phyloP scores from a whole-genome alignment of 2,329 filamentous ascomycete genomes.

The Sclerotinia glacialis region DNA sequence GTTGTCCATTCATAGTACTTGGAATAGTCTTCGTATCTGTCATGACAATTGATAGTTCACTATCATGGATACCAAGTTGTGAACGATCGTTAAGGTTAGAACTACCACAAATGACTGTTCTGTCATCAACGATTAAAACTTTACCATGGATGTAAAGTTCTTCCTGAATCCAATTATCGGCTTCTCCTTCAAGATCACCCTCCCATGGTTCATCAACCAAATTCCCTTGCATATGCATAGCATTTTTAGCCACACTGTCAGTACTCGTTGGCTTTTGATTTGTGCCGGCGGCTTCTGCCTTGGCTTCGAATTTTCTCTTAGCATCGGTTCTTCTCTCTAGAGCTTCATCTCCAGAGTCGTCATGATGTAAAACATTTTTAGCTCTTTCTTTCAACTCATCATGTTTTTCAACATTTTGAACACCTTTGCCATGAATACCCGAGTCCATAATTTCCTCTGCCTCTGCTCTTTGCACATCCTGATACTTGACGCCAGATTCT shows the following conservation, averaged over 20 bases:
- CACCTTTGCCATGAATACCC: slow-evolving; percentile 59
- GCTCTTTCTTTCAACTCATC: slow-evolving; percentile 49
- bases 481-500: slow-evolving; percentile 77
- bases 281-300: slow-evolving; percentile 40
- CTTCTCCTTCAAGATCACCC: slow-evolving; percentile 68
- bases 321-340: slow-evolving; percentile 46
- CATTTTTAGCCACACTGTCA: slow-evolving; percentile 67
- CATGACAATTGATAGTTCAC: slow-evolving; percentile 85
- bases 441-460: slow-evolving; percentile 83
- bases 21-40: slow-evolving; percentile 72
- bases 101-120: slow-evolving; percentile 77
- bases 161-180: slow-evolving; percentile 88
- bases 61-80: slow-evolving; percentile 85
- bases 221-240: slow-evolving; percentile 69
- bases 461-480: slow-evolving; percentile 81
- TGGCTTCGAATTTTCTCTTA: slow-evolving; percentile 53
- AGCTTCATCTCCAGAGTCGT: slow-evolving; percentile 41
- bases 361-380: slow-evolving; percentile 37
- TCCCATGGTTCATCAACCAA: slow-evolving; percentile 73
- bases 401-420: slow-evolving; percentile 44
- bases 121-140: slow-evolving; percentile 84
- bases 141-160: slow-evolving; percentile 96
- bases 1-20: slow-evolving; percentile 74
- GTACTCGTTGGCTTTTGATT: slow-evolving; percentile 32
- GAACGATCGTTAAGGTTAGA: slow-evolving; percentile 91